Evolutionary conservation across 352 stramenopile genomes (phyloP).

Genomic region (Hyaloperonospora brassicae): DNA sequence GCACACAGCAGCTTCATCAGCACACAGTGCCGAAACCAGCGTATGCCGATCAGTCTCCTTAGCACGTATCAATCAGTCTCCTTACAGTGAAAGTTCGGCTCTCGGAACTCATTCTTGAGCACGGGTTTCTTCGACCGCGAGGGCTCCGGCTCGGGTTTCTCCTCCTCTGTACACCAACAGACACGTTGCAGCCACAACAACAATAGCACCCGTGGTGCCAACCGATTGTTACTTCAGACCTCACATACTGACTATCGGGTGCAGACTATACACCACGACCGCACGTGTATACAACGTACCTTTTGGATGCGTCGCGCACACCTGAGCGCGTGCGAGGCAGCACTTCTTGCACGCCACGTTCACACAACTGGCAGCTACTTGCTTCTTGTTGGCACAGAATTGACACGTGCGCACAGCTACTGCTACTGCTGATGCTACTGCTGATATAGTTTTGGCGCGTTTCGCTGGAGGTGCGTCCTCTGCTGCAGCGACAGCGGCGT

Average conservation of each 20-base stretch:
- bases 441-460: conserved; percentile 13
- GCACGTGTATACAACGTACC: not conserved
- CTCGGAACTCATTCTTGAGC: conserved; percentile 77
- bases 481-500: not conserved
- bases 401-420: conserved; percentile 21
- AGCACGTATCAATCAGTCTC: conserved; percentile 5
- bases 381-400: conserved; percentile 45
- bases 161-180: conserved; percentile 11
- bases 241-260: not conserved
- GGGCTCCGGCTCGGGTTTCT: conserved; percentile 17
- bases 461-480: conserved; percentile 9
- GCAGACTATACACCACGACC: not conserved
- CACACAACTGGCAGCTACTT: conserved; percentile 29
- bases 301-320: conserved; percentile 39
- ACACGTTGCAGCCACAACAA: no score
- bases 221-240: no score
- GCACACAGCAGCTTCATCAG: not conserved
- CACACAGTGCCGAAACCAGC: not conserved
- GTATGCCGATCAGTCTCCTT: conserved; percentile 9
- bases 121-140: conserved; percentile 30
- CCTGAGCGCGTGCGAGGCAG: conserved; percentile 34
- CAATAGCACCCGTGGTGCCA: no score
- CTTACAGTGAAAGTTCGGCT: conserved; percentile 66
- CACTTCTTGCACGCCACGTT: conserved; percentile 66
- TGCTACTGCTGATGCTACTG: conserved; percentile 4